Conservation (phyloP, 2,329 filamentous ascomycete genomes). For the Dactylellina parvicollis region DNA sequence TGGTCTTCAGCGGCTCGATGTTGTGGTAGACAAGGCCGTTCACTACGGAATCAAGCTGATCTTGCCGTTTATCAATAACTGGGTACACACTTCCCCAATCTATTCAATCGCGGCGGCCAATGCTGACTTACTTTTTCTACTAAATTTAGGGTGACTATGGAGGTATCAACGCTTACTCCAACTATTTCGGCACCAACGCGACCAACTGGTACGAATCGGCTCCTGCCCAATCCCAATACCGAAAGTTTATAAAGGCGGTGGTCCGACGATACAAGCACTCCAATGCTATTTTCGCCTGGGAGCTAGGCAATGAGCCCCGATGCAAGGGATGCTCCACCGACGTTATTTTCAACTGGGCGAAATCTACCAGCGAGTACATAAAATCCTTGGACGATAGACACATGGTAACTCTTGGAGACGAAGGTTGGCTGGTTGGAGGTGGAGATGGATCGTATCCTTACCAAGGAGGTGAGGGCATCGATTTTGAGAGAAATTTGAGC, state of each 20-base stretch:
- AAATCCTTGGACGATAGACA: slow-evolving; percentile 71
- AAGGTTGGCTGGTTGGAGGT: slow-evolving; percentile 63
- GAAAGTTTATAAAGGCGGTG: slow-evolving; percentile 70
- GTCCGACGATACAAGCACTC: slow-evolving; percentile 70
- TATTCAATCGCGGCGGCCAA: neutral
- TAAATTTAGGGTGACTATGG: slow-evolving; percentile 50
- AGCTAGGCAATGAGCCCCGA: slow-evolving; percentile 73
- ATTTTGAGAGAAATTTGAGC: slow-evolving; percentile 66
- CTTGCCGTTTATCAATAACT: slow-evolving; percentile 75
- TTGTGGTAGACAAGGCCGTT: slow-evolving; percentile 71
- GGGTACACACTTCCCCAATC: slow-evolving; percentile 60
- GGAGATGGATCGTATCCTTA: slow-evolving; percentile 68
- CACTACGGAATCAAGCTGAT: slow-evolving; percentile 71
- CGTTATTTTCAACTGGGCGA: slow-evolving; percentile 71
- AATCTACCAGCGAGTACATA: slow-evolving; percentile 69
- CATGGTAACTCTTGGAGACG: slow-evolving; percentile 72
- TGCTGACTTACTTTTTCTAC: neutral
- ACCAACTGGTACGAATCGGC: slow-evolving; percentile 69
- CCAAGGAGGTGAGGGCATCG: slow-evolving; percentile 65
- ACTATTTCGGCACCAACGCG: slow-evolving; percentile 66
- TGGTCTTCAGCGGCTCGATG: slow-evolving; percentile 72
- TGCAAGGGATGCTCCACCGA: slow-evolving; percentile 70
- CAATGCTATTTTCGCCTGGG: slow-evolving; percentile 73
- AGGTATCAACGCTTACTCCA: slow-evolving; percentile 58
- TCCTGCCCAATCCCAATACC: slow-evolving; percentile 69